Evolutionary conservation across 352 stramenopile species (phyloP).

Genomic region (Sclerospora graminicola): DNA sequence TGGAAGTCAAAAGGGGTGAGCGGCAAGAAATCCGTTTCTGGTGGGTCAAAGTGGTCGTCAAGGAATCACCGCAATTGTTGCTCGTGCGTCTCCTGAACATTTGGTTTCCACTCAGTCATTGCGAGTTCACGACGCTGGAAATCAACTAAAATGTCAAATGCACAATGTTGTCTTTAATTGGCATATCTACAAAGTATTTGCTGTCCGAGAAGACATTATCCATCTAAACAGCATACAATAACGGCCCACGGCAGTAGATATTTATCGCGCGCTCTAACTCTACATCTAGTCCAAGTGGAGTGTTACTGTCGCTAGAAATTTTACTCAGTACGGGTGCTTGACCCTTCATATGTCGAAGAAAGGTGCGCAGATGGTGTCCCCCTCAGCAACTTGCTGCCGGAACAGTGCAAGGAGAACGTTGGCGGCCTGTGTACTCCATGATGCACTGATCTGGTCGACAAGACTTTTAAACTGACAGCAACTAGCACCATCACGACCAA

Average conservation of each 20-base stretch:
- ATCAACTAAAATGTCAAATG: conserved; percentile 59
- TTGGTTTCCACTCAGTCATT: conserved; percentile 39
- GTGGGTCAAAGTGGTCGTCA: conserved; percentile 71
- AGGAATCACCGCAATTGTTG: conserved; percentile 53
- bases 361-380: conserved; percentile 15
- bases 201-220: conserved; percentile 75
- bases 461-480: conserved; percentile 6
- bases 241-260: conserved; percentile 59
- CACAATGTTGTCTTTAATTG: conserved; percentile 69
- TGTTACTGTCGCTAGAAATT: conserved; percentile 7
- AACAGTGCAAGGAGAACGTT: conserved; percentile 19
- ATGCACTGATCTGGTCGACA: conserved; percentile 7
- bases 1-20: conserved; percentile 68
- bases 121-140: conserved; percentile 46
- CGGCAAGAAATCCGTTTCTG: conserved; percentile 60
- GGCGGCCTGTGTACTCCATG: conserved; percentile 5
- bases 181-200: conserved; percentile 92
- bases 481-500: conserved; percentile 16
- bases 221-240: conserved; percentile 68
- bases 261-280: conserved; percentile 54
- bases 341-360: conserved; percentile 21
- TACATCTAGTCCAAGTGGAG: conserved; percentile 22
- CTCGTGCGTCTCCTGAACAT: conserved; percentile 18
- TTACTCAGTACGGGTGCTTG: conserved; percentile 5
- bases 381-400: conserved; percentile 17